Evolutionary conservation across 2,329 filamentous ascomycete genomes (phyloP), one percentile per base, ranked within the genome.

Genomic region (Seiridium cupressi): DNA sequence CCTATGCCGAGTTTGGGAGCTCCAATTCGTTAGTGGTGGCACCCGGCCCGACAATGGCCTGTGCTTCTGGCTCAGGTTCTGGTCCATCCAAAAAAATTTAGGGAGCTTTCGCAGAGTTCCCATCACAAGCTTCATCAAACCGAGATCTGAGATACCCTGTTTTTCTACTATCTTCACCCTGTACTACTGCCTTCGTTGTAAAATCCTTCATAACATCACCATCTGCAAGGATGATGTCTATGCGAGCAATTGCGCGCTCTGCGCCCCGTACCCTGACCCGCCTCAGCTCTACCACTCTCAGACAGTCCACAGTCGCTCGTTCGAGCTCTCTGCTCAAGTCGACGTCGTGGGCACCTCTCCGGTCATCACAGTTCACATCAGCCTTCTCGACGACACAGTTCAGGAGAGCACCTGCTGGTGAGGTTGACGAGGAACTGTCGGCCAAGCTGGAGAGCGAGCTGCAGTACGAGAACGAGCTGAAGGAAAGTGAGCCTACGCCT

Each of bases 381-480:
- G 73, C 78, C 56, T 85, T 85, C 70, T 84, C 83, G 35, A 81
- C 80, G 18, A 77, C 79, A 2, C 63, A 73, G 32, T 65, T 80
- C 63, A 78, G 81, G 64, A 74, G 74, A 59, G 74, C 77, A 4
- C 66, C 77, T 18, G 68, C 72, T 47, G 73, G 72, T 54, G 82
- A 85, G 73, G 85, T 84, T 63, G 91, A 96, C 71, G 82, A 89
- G 66, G 92, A 97, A 78, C 88, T 99, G 58, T 85, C 88, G 46
- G 86, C 88, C 61, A 98, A 98, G 85, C 86, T 99, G 55, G 86
- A 91, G 66, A 89, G 87, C 72, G 93, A 97, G 81, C 82, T 96
- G 66, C 80, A 87, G 74, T 88, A 96, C 72, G 95, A 98, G 84
- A 86, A 87, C 70, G 89, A 93, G 72, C 88, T 93, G 77, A 89